These are phyloP conservation scores for Crithidia expoeki DNA, from an alignment of 208 protist genomes.

Conservation along the genomic window DNA sequence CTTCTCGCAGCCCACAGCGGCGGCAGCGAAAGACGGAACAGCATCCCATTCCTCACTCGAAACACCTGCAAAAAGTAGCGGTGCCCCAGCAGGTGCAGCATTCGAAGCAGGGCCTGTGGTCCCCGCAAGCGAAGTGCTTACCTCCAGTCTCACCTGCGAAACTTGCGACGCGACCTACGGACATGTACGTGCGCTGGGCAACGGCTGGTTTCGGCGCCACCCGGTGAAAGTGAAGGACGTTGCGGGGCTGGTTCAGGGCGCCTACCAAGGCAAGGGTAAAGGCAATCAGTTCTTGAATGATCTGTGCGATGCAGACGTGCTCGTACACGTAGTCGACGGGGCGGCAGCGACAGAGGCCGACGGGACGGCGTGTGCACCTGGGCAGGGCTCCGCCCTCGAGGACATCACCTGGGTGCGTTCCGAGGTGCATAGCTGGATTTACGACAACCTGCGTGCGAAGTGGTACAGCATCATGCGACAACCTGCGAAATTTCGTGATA, in stretches of 20 bases:
- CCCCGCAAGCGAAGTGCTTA: conserved; percentile 1
- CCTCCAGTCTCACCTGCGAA: conserved; percentile 14
- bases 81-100: neutral
- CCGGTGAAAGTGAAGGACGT: conserved; percentile 92
- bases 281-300: conserved; percentile 97
- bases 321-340: conserved; percentile 95
- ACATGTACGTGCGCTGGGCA: conserved; percentile 49
- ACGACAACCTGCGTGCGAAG: conserved; percentile 90
- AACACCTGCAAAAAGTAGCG: neutral
- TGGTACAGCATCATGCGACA: conserved; percentile 70
- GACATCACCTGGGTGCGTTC: conserved; percentile 93
- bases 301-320: conserved; percentile 91
- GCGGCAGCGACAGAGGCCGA: conserved; percentile 87
- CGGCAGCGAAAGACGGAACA: neutral
- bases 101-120: neutral
- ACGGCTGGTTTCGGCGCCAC: conserved; percentile 62
- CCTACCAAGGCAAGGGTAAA: conserved; percentile 91
- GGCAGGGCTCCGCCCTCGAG: conserved; percentile 68
- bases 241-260: conserved; percentile 93
- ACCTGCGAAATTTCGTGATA: conserved; percentile 75
- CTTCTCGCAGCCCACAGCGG: conserved; percentile 13
- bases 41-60: neutral
- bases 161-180: conserved; percentile 71
- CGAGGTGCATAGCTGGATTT: conserved; percentile 95
- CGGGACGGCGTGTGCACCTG: conserved; percentile 72